A percentile compares a stretch with the other conserved stretches of the same genome.
Conservation (phyloP, 106 monocot species). For the Apostasia ramifera region DNA sequence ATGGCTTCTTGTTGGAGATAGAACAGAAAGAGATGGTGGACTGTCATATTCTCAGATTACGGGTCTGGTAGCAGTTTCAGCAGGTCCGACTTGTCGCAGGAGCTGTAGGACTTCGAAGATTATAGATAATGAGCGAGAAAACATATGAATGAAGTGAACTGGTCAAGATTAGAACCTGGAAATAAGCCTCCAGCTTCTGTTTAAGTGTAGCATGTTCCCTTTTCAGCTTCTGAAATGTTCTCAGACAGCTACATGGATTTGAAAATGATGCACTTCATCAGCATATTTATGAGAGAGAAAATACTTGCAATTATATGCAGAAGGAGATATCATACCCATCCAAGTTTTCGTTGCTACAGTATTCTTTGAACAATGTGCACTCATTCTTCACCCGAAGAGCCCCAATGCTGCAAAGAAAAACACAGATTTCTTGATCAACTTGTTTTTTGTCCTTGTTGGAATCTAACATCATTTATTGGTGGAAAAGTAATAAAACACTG, state of each 20-base stretch:
- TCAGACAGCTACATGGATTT: slow-evolving; percentile 40
- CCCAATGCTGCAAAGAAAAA: slow-evolving; percentile 62
- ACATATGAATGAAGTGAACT: not conserved
- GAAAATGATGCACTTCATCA: too few relatives aligned
- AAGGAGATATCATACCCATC: slow-evolving; percentile 53
- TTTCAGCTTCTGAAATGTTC: slow-evolving; percentile 72
- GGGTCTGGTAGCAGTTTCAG: slow-evolving; percentile 9
- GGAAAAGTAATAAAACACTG: too few relatives aligned
- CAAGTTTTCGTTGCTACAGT: slow-evolving; percentile 42
- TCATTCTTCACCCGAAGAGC: slow-evolving; percentile 82
- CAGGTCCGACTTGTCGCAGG: slow-evolving; percentile 9
- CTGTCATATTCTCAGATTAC: not conserved
- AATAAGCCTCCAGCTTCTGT: slow-evolving; percentile 85
- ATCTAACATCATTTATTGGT: too few relatives aligned
- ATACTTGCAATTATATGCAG: not conserved
- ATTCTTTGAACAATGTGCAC: slow-evolving; percentile 57
- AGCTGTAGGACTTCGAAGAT: not conserved
- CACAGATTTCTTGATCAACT: not conserved
- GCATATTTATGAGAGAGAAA: not conserved
- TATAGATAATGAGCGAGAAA: too few relatives aligned
- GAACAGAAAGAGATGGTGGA: not conserved
- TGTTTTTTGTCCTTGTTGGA: too few relatives aligned
- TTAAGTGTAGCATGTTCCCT: slow-evolving; percentile 68
- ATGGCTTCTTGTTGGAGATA: not conserved
- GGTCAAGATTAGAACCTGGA: slow-evolving; percentile 31